Percentiles rank a stretch among this genome's conserved stretches.
phyloP scores from a whole-genome alignment of 495 filamentous ascomycete species.

The Sabuloglossum arenarium region DNA sequence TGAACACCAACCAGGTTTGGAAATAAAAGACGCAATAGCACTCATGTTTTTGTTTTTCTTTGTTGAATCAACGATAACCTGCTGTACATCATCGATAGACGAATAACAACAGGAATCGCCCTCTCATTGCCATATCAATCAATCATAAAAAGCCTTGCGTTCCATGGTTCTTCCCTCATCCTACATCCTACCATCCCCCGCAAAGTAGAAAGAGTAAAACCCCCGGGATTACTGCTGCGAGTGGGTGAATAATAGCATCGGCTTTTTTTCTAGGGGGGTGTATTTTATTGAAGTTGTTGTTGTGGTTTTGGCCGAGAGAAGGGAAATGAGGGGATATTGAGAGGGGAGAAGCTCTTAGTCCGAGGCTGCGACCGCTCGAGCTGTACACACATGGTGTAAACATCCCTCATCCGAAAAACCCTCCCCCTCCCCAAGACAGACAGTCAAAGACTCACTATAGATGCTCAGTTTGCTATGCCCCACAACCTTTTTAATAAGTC shows the following conservation, averaged over 20 bases:
- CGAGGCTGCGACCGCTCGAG: slow-evolving; percentile 36
- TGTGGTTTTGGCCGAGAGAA: slow-evolving; percentile 24
- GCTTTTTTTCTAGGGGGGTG: too few species aligned
- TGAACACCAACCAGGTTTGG: too few species aligned
- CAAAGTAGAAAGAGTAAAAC: too few species aligned
- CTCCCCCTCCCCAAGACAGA: background rate
- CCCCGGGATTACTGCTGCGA: too few species aligned
- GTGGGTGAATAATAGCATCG: too few species aligned
- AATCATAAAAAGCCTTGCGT: background rate
- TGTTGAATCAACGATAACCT: background rate
- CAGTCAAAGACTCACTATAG: slow-evolving; percentile 46
- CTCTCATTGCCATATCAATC: background rate
- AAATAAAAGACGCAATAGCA: too few species aligned
- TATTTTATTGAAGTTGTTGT: too few species aligned
- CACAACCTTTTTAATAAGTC: slow-evolving; percentile 94
- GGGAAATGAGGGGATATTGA: slow-evolving; percentile 10
- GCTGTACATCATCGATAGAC: background rate
- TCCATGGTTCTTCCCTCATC: background rate
- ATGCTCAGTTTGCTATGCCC: slow-evolving; percentile 92
- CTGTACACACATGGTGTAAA: slow-evolving; percentile 22
- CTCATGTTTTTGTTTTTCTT: too few species aligned
- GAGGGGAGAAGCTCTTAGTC: slow-evolving; percentile 24
- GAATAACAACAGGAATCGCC: background rate
- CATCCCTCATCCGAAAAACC: background rate
- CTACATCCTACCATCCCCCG: too few species aligned